A percentile compares a stretch with the other conserved stretches of the same genome.
phyloP scores from a whole-genome alignment of 1,284 basidiomycete genomes.

The Cutaneotrichosporon sp. region DNA sequence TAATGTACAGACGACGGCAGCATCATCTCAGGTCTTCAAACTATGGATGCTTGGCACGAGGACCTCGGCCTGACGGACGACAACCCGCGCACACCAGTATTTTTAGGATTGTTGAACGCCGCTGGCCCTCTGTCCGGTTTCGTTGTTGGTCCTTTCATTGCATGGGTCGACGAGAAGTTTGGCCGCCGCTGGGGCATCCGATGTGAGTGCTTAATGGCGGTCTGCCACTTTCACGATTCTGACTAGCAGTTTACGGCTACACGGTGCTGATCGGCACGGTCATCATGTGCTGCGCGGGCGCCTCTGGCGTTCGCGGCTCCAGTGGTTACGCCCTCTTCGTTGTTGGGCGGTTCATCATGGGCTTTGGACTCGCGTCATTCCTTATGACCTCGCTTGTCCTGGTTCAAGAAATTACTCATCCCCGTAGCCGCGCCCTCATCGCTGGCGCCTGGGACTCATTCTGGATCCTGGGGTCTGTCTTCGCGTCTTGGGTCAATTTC shows the following conservation, averaged over 20 bases:
- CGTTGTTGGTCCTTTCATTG: slow-evolving; percentile 46
- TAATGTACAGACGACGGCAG: slow-evolving; percentile 42
- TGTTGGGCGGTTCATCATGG: slow-evolving; percentile 43
- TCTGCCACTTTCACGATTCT: neutral
- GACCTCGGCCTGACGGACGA: slow-evolving; percentile 31
- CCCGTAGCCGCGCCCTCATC: slow-evolving; percentile 34
- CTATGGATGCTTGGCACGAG: slow-evolving; percentile 44
- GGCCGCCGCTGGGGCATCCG: slow-evolving; percentile 48
- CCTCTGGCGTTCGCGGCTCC: slow-evolving; percentile 38
- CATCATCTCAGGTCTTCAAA: slow-evolving; percentile 46
- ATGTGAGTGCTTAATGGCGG: slow-evolving; percentile 29
- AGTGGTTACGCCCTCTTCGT: slow-evolving; percentile 47
- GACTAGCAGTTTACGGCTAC: slow-evolving; percentile 46
- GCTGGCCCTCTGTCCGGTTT: slow-evolving; percentile 42
- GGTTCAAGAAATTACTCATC: slow-evolving; percentile 49
- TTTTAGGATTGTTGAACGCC: slow-evolving; percentile 47
- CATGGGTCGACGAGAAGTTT: slow-evolving; percentile 43
- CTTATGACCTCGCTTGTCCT: slow-evolving; percentile 48
- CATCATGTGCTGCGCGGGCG: slow-evolving; percentile 44
- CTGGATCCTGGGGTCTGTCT: slow-evolving; percentile 28
- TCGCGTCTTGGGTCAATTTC: slow-evolving; percentile 25
- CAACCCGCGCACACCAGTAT: slow-evolving; percentile 27
- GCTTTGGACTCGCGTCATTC: slow-evolving; percentile 48
- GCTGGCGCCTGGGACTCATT: slow-evolving; percentile 47
- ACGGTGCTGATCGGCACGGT: slow-evolving; percentile 43